Percentiles rank a stretch among this genome's conserved stretches.
phyloP scores from a whole-genome alignment of 202 grass and related monocot species.

The Sporobolus alterniflorus region DNA sequence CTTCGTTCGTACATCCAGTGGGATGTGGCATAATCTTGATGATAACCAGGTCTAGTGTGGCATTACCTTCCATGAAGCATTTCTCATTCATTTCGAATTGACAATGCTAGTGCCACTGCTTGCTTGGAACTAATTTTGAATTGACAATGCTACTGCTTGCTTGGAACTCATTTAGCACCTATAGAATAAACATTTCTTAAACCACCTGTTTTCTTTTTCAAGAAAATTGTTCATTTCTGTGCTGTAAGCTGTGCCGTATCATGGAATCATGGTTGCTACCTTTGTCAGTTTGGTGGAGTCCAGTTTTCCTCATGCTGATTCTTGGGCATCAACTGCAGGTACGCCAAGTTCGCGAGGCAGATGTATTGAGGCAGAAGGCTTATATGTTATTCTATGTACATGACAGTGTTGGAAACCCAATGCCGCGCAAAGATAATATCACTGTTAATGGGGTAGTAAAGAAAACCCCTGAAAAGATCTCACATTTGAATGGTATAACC shows the following conservation, averaged over 20 bases:
- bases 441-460: conserved; percentile 45
- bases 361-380: conserved; percentile 86
- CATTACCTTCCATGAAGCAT: conserved; percentile 4
- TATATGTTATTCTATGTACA: conserved; percentile 99
- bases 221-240: not conserved
- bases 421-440: conserved; percentile 26
- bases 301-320: conserved; percentile 30
- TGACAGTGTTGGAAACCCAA: conserved; percentile 62
- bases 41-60: conserved; percentile 84
- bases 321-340: conserved; percentile 62
- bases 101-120: conserved; percentile 6
- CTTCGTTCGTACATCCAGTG: conserved; percentile 91
- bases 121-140: not conserved
- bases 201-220: conserved; percentile 9
- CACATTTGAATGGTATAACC: conserved; percentile 42
- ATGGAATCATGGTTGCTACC: not conserved
- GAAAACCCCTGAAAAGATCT: conserved; percentile 46
- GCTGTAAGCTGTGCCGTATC: not conserved
- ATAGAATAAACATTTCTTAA: conserved; percentile 20
- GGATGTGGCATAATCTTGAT: conserved; percentile 99
- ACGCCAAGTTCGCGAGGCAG: conserved; percentile 85
- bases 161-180: not conserved
- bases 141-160: conserved; percentile 13
- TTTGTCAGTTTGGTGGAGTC: not conserved
- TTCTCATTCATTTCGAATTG: conserved; percentile 24